Conservation (phyloP, 495 filamentous ascomycete genomes). For the Tuber melanosporum region DNA sequence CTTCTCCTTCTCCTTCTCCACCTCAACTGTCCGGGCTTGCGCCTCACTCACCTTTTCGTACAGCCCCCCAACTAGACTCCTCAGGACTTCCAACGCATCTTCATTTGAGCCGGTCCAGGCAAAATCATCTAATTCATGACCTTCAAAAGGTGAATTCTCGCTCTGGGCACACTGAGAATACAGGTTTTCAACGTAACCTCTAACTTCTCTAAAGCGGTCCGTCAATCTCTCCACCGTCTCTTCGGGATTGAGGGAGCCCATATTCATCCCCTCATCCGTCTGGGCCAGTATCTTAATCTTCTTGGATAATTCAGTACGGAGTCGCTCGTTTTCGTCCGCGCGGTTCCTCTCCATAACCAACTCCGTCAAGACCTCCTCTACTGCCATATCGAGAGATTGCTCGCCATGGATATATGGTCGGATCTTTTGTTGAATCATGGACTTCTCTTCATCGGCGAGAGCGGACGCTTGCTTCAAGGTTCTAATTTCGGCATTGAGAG, state of each 20-base stretch:
- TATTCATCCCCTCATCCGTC: slow-evolving; percentile 14
- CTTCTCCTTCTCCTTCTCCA: slow-evolving; percentile 12
- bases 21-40: slow-evolving; percentile 7
- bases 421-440: slow-evolving; percentile 39
- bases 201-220: slow-evolving; percentile 36
- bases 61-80: slow-evolving; percentile 24
- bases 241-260: slow-evolving; percentile 27
- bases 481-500: slow-evolving; percentile 21
- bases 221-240: slow-evolving; percentile 36
- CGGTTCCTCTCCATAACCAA: slow-evolving; percentile 39
- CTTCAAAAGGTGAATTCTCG: slow-evolving; percentile 24
- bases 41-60: slow-evolving; percentile 23
- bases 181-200: slow-evolving; percentile 27
- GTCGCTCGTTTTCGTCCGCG: slow-evolving; percentile 35
- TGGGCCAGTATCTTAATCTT: slow-evolving; percentile 37
- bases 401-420: slow-evolving; percentile 36
- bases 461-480: slow-evolving; percentile 15
- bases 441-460: slow-evolving; percentile 35
- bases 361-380: slow-evolving; percentile 40
- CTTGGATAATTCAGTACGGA: slow-evolving; percentile 27
- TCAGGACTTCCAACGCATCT: slow-evolving; percentile 24
- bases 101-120: slow-evolving; percentile 38
- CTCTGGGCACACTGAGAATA: slow-evolving; percentile 13
- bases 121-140: slow-evolving; percentile 30
- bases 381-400: slow-evolving; percentile 39